Percentiles rank a stretch among this genome's conserved stretches.
phyloP scores from a whole-genome alignment of 768 basidiomycete species.

The Boletus sensibilis region DNA sequence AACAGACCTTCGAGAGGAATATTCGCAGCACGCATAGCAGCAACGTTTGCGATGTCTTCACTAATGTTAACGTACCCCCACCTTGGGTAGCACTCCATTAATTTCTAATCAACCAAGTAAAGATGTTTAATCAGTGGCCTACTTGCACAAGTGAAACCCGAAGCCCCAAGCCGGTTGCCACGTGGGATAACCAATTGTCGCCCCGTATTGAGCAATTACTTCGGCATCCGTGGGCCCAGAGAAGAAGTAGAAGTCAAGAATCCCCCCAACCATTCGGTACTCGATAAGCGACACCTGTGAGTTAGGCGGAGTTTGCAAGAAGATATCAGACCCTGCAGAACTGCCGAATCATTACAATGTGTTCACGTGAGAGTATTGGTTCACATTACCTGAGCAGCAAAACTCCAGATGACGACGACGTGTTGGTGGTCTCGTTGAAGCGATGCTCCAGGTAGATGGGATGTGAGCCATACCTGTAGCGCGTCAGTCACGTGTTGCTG shows the following conservation, averaged over 20 bases:
- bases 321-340: conserved; percentile 67
- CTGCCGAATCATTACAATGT: conserved; percentile 32
- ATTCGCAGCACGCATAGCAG: conserved; percentile 60
- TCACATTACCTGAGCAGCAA: conserved; percentile 59
- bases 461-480: conserved; percentile 64
- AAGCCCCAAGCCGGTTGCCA: conserved; percentile 77
- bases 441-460: conserved; percentile 74
- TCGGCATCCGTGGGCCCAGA: conserved; percentile 48
- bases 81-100: not conserved
- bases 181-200: conserved; percentile 62
- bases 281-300: conserved; percentile 62
- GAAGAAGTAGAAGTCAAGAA: conserved; percentile 77
- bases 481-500: not conserved
- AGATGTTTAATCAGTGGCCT: not conserved
- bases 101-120: not conserved
- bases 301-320: conserved; percentile 57
- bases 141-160: conserved; percentile 76
- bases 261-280: conserved; percentile 74
- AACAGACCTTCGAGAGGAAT: conserved; percentile 72
- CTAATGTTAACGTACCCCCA: conserved; percentile 54
- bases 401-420: conserved; percentile 69
- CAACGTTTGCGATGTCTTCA: conserved; percentile 55
- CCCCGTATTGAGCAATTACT: conserved; percentile 73
- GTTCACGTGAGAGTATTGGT: not conserved
- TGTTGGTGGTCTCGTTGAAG: conserved; percentile 49